Percentiles rank a stretch among this genome's conserved stretches.
These are phyloP conservation scores for Racocetra persica DNA, from an alignment of 371 early-diverging fungal species.

Conservation along the genomic window DNA sequence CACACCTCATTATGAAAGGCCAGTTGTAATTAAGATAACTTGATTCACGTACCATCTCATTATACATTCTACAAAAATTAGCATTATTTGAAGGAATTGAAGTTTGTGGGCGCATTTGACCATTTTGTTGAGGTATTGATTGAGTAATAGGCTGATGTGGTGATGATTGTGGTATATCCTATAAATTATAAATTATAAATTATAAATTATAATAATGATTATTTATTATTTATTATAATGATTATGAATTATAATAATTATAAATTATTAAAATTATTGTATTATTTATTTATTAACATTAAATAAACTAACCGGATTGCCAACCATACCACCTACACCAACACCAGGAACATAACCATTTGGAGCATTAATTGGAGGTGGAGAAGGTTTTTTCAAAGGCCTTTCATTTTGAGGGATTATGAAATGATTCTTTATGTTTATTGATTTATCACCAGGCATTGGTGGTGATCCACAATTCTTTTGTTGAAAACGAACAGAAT, in stretches of 20 bases:
- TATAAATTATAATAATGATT: no score
- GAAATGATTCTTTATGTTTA: not conserved
- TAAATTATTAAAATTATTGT: no score
- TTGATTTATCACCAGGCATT: not conserved
- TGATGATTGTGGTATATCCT: constrained; percentile 9
- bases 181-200: not conserved
- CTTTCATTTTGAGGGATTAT: not conserved
- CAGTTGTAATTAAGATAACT: not conserved
- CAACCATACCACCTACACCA: constrained; percentile 23
- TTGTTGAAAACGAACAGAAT: not conserved
- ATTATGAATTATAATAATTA: no score
- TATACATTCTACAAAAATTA: constrained; percentile 26
- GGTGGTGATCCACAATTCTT: constrained; percentile 1
- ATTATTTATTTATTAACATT: not conserved
- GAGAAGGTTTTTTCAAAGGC: not conserved
- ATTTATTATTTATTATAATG: no score
- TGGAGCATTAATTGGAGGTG: not conserved
- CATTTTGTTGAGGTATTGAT: constrained; percentile 11
- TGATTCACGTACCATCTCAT: constrained; percentile 37
- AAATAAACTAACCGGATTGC: not conserved
- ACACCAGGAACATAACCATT: constrained; percentile 12
- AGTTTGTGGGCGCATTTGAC: not conserved
- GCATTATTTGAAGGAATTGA: not conserved
- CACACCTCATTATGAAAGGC: not conserved
- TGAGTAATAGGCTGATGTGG: not conserved